Percentiles rank a stretch among this genome's conserved stretches.
Conservation (phyloP, 352 stramenopile genomes). For the Globisporangium heterothallicum region DNA sequence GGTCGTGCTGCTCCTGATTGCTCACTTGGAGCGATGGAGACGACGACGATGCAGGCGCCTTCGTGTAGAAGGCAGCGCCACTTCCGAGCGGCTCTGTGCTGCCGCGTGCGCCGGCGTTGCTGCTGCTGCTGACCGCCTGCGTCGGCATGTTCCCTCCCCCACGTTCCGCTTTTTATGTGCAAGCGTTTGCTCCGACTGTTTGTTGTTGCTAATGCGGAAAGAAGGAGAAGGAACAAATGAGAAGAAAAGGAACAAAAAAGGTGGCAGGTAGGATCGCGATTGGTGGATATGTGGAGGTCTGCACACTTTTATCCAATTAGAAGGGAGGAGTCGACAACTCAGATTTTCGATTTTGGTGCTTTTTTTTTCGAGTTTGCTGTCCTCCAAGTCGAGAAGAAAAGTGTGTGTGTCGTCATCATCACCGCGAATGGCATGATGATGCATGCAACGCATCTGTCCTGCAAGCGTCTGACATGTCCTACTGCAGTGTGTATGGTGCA, state of each 20-base stretch:
- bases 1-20: constrained; percentile 10
- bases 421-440: too few species aligned
- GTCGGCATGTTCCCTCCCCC: background rate
- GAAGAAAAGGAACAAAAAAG: background rate
- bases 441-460: too few species aligned
- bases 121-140: background rate
- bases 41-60: too few species aligned
- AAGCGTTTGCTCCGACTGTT: background rate
- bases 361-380: too few species aligned
- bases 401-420: too few species aligned
- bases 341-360: too few species aligned
- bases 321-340: background rate
- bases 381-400: too few species aligned
- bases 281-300: background rate
- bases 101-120: background rate
- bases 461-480: too few species aligned
- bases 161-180: background rate
- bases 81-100: too few species aligned
- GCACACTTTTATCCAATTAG: background rate
- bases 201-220: background rate
- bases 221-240: background rate
- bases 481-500: too few species aligned
- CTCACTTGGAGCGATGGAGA: background rate
- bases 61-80: background rate
- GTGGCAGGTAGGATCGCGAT: background rate